Base-by-base conservation (phyloP, 192 early-diverging fungal genomes). In the Backusella mclennaniae region DNA sequence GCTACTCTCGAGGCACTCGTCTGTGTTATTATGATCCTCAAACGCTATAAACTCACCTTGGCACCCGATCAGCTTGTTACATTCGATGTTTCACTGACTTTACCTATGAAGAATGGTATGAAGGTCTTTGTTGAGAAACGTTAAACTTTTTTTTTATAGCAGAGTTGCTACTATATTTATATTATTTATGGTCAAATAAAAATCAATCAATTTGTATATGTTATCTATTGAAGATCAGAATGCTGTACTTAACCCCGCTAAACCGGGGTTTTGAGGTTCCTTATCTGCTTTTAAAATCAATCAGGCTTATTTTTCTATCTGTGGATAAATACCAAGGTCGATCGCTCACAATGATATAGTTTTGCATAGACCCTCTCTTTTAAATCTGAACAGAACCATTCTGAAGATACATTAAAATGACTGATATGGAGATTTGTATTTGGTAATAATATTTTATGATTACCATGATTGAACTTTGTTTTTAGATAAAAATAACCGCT, bases 1-100 rank as follows among this genome's bases (percentile, higher is more conserved):
- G 85, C 85, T 23, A 86, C 82, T 0, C 70, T 84, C 42, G 85
- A 86, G 63, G 79, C 85, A 11, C 73, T 86, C 21, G 83, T 84
- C 14, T 53, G 80, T 66, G 71, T 84, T 33, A 76, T 78, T n/a
- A 71, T 81, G 9, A 15, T 86, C 7, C 77, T 86, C 17, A 82
- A 67, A 59, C 78, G 73, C 6, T 86, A 84, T 69, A 56, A 73
- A 2, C 84, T 86, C 53, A 68, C 77, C 35, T 63, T 86, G 53
- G 79, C 80, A 9, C 80, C 80, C 66, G 69, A 56, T 21, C 80
- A 81, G 42, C 21, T 70, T 35, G 71, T 81, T 6, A 81, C 80
- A 0, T 81, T 75, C 42, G n/a, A 42, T 14, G 6, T 69, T 11
- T 74, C 75, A 31, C 35, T 81, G 1, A 81, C 80, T 11, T 69